Conservation (phyloP, 2,329 filamentous ascomycete genomes). For the Penicillium sp. region DNA sequence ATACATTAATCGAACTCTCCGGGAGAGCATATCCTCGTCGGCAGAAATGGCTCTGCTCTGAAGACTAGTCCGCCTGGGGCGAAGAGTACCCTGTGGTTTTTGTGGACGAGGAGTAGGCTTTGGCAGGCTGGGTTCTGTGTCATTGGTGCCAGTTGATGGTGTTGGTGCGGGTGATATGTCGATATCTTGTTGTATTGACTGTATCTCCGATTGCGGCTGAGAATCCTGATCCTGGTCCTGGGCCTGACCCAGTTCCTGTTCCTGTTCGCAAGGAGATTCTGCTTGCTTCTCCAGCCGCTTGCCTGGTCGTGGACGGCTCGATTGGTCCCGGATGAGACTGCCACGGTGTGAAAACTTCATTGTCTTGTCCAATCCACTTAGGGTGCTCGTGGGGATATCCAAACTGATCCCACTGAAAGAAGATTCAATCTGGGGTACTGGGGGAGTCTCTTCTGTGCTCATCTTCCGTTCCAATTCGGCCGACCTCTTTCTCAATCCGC, state of each 20-base stretch:
- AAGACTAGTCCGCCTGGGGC: conserved; percentile 40
- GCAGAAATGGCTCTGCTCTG: conserved; percentile 60
- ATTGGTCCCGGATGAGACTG: conserved; percentile 60
- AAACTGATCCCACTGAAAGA: conserved; percentile 57
- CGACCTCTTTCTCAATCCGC: conserved; percentile 40
- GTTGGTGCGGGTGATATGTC: conserved; percentile 19
- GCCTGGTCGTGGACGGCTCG: conserved; percentile 30
- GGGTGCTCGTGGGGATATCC: conserved; percentile 58
- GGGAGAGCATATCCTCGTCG: conserved; percentile 66
- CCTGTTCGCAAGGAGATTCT: conserved; percentile 15
- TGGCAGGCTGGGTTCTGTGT: conserved; percentile 22
- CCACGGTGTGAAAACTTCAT: conserved; percentile 65
- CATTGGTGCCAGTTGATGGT: conserved; percentile 19
- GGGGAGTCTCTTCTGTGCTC: conserved; percentile 34
- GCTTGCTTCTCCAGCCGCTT: conserved; percentile 33
- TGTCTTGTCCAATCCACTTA: conserved; percentile 58
- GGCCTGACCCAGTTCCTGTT: conserved; percentile 9
- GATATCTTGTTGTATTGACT: conserved; percentile 11
- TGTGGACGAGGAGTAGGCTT: conserved; percentile 31
- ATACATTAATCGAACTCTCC: conserved; percentile 68
- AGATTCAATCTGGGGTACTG: conserved; percentile 37
- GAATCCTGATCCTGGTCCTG: conserved; percentile 9
- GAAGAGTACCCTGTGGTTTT: conserved; percentile 42
- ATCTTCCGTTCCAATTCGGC: conserved; percentile 36
- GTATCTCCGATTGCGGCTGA: conserved; percentile 8